Base-by-base conservation (phyloP, 176 grass and related monocot genomes). In the Zoysia pacifica region DNA sequence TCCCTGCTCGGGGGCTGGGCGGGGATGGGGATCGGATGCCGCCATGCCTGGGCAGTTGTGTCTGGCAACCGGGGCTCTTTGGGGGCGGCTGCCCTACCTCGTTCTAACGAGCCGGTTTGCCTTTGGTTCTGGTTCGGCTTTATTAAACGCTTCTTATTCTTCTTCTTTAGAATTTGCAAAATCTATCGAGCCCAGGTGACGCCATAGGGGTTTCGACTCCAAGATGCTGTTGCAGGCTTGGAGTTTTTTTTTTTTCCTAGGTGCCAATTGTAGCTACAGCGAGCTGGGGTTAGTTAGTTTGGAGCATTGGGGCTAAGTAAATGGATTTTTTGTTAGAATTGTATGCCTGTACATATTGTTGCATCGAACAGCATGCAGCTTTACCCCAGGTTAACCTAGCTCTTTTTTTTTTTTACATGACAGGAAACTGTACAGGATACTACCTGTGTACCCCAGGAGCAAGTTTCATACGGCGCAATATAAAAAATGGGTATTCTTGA, bases 401-500 rank as follows among this genome's bases (percentile, higher is more conserved):
- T 72, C 3, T 15, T 68, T 2, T 44, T 11, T 44, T 11, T 76
- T 58, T 16, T 76, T 19, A 3, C 40, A 46, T 12, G 43, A 15
- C 38, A 69, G 70, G 35, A 6, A 36, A 18, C n/a, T 50, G 58
- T 28, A 77, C 35, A 28, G 74, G 37, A 62, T 19, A 37, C 48
- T 48, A 70, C 72, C 59, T 28, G 2, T 73, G 69, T 74, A 48
- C 41, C 14, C 65, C 28, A 20, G 39, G 39, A 84, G 50, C 7
- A 51, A 84, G 69, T 39, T 44, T 41, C 53, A 58, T 80, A 47
- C 67, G 62, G 18, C 72, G 84, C 40, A n/a, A 40, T 47, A 58
- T 82, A 67, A 82, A 89, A 89, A 35, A 99, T 95, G 96, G 96
- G 96, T 80, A 99, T 99, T 72, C 85, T 99, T 3, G 96, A 99